Percentiles rank a stretch among this genome's conserved stretches.
Conservation (phyloP, 2,329 filamentous ascomycete species). For the Claviceps sp. region DNA sequence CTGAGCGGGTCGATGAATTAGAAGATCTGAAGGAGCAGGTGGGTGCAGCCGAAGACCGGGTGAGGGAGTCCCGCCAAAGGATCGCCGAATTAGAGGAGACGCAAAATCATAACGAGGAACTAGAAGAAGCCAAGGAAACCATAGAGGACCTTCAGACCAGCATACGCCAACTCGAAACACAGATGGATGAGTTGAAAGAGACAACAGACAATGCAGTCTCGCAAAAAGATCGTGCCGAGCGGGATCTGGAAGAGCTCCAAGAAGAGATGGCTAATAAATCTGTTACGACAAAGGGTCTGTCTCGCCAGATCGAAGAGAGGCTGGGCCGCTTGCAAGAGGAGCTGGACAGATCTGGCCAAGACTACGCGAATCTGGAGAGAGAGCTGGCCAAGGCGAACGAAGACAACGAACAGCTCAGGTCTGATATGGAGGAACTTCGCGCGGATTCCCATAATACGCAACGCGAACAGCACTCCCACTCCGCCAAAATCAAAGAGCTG, state of each 20-base stretch:
- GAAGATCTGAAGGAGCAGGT: constrained; percentile 48
- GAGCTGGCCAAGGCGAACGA: constrained; percentile 32
- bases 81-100: constrained; percentile 44
- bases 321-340: constrained; percentile 53
- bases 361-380: constrained; percentile 38
- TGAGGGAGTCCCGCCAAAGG: constrained; percentile 40
- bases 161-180: constrained; percentile 38
- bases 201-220: constrained; percentile 38
- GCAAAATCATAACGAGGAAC: constrained; percentile 34
- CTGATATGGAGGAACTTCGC: constrained; percentile 29
- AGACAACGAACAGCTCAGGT: constrained; percentile 31
- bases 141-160: constrained; percentile 45
- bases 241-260: constrained; percentile 51
- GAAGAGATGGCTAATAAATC: constrained; percentile 73
- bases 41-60: constrained; percentile 42
- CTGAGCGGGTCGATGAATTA: constrained; percentile 62
- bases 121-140: constrained; percentile 42
- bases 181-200: constrained; percentile 40
- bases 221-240: constrained; percentile 44
- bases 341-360: constrained; percentile 38
- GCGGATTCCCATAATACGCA: constrained; percentile 18
- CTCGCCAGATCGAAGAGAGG: constrained; percentile 63
- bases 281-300: constrained; percentile 59
- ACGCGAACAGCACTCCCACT: constrained; percentile 22
- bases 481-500: constrained; percentile 38